Evolutionary conservation across 2,329 filamentous ascomycete genomes (phyloP), one percentile per base, ranked within the genome.

Genomic region (Fusarium gaditjirri): DNA sequence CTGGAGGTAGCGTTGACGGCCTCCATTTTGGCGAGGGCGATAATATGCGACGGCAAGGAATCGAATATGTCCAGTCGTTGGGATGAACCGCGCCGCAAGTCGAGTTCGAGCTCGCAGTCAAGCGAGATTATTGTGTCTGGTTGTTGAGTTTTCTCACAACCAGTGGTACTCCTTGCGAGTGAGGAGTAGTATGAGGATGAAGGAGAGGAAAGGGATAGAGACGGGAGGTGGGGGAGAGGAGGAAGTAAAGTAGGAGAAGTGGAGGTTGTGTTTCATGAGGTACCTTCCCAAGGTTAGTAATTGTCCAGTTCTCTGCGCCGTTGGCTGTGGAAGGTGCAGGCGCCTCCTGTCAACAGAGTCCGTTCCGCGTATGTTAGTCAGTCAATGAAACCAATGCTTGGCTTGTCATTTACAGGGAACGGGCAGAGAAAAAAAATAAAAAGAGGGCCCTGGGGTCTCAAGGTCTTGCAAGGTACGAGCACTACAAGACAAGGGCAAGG

Each of bases 1-100:
- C 89, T 88, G 80, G 92, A 90, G 72, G 90, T 83, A 76, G 89
- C 81, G 81, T 92, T 92, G 76, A 89, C 81, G 76, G 88, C 80
- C 77, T 86, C 86, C 87, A 89, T 88, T 74, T 70, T 71, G 68
- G 65, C 62, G 38, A 58, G 35, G 52, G 57, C 25, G 57, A 44
- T 46, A 46, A 38, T 29, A 53, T 65, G 52, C 57, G 59, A 64
- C 56, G 31, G 38, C 14, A 52, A 52, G n/a, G 46, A 46, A 54
- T 55, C 60, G 55, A 54, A 64, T 39, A 41, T 36, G 31, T 35
- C 61, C 39, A 55, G 38, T 50, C 23, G 65, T 31, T 29, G n/a
- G 12, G 35, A 46, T 31, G 44, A 50, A 49, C 60, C 55, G 55
- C 46, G 65, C 70, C 65, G 65, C 69, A 63, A 62, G 27, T 59